A percentile compares a stretch with the other conserved stretches of the same genome.
These are phyloP conservation scores for Biscogniauxia marginata DNA, from an alignment of 2,329 filamentous ascomycete species.

Conservation along the genomic window DNA sequence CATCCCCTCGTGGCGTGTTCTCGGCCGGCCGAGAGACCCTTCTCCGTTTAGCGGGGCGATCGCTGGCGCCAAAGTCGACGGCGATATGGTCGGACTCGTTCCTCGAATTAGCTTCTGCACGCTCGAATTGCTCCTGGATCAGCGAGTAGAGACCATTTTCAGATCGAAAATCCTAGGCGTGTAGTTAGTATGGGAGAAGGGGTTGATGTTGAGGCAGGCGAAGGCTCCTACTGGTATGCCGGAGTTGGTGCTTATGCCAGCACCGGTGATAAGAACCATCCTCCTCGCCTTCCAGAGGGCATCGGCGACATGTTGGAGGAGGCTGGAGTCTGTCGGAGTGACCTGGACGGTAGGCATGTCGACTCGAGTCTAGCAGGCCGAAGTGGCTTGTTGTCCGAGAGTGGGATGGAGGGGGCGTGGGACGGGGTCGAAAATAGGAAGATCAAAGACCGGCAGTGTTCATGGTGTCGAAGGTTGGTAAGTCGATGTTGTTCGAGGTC, in stretches of 20 bases:
- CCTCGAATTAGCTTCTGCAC: constrained; percentile 39
- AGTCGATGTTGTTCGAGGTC: background rate
- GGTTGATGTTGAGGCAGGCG: background rate
- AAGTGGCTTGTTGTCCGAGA: background rate
- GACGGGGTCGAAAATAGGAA: background rate
- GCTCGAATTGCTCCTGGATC: constrained; percentile 66
- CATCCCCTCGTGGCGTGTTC: constrained; percentile 34
- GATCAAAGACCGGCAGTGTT: background rate
- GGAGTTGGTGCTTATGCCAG: constrained; percentile 73
- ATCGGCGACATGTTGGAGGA: constrained; percentile 65
- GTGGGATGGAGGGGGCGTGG: background rate
- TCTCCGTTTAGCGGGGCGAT: constrained; percentile 28
- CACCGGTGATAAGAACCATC: constrained; percentile 70
- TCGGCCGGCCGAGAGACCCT: constrained; percentile 20
- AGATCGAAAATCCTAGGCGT: constrained; percentile 65
- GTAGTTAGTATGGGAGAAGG: constrained; percentile 19
- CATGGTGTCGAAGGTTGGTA: background rate
- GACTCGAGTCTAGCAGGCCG: background rate
- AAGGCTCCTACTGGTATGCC: constrained; percentile 65
- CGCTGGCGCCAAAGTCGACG: constrained; percentile 27
- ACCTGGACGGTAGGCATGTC: constrained; percentile 60
- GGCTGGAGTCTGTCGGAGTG: constrained; percentile 47
- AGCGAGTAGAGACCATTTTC: constrained; percentile 71
- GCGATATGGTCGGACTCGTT: constrained; percentile 27
- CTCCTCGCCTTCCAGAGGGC: constrained; percentile 63